These are phyloP conservation scores for Quercus agrifolia DNA, from an alignment of 306 rosid genomes.

Conservation along the genomic window DNA sequence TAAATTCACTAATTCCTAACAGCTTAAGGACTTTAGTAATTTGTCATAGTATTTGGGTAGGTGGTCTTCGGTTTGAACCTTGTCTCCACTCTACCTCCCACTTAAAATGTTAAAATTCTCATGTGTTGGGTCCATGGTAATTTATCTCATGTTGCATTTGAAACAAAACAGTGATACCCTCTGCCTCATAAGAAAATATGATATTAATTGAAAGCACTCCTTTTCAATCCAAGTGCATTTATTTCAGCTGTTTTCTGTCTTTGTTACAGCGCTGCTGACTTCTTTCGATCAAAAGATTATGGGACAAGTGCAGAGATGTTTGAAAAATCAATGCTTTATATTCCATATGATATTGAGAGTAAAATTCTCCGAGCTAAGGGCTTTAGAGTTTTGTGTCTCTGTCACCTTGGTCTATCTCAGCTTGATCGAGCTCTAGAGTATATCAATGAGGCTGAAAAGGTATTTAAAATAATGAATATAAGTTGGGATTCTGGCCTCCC, in stretches of 20 bases:
- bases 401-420: constrained; percentile 78
- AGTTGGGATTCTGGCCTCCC: constrained; percentile 15
- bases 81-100: no score
- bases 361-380: constrained; percentile 80
- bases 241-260: constrained; percentile 11
- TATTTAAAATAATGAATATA: constrained; percentile 18
- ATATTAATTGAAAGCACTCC: constrained; percentile 2
- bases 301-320: constrained; percentile 81
- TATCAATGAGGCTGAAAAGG: constrained; percentile 91
- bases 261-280: constrained; percentile 68
- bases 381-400: constrained; percentile 85
- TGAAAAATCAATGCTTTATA: constrained; percentile 91
- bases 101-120: no score
- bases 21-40: no score
- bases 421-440: constrained; percentile 91
- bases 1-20: no score
- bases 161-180: not conserved
- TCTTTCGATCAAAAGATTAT: constrained; percentile 79
- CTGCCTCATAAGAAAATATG: not conserved
- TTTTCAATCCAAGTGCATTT: constrained; percentile 7
- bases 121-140: no score
- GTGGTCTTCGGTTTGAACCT: no score
- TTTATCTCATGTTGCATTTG: no score
- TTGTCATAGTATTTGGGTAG: no score
- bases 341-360: constrained; percentile 68